Base-by-base conservation (phyloP, 2,329 filamentous ascomycete genomes). In the Claviceps purpurea region DNA sequence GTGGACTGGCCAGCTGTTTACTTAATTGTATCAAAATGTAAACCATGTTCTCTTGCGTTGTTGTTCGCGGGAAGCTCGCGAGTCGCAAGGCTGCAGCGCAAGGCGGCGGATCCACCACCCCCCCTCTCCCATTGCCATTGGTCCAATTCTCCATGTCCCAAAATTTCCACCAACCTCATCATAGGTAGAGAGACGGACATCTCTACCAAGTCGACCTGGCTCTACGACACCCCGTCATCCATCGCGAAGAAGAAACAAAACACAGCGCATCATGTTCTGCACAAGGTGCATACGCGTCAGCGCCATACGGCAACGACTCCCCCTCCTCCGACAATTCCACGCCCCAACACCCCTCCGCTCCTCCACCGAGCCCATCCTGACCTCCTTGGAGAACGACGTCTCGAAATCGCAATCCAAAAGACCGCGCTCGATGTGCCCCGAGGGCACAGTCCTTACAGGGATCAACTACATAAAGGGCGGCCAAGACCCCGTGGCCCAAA, bases 391-490 rank as follows among this genome's bases (percentile, higher is more conserved):
- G 49, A 62, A 61, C 51, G 60, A 62, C 39, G 54, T 59, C 20
- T 55, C 59, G n/a, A 61, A 62, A 57, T 42, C 66, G 26, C 53
- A 65, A 57, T 41, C 66, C 26, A 53, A 65, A 50, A 60, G 62
- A 43, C 39, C 61, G 56, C 58, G 64, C 54, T 81, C 77, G 7
- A 75, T 74, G 30, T 83, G 85, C 59, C 71, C 75, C 2, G 79
- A 82, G 5, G 88, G 88, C 38, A 88, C 84, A 14, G 69, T 81
- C 14, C 72, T 94, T 43, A 81, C 74, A 52, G 87, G 87, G 1
- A 71, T 94, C 52, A 91, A 89, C 67, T 91, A 85, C 68, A 68
- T 83, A 62, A 93, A 93, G 72, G 80, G 78, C 58, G 77, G 78
- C 62, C 70, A 75, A 39, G 87, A 91, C 63, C 87, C 88, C 0